Evolutionary conservation across 495 filamentous ascomycete genomes (phyloP).

Genomic region (Wilcoxina mikolae): DNA sequence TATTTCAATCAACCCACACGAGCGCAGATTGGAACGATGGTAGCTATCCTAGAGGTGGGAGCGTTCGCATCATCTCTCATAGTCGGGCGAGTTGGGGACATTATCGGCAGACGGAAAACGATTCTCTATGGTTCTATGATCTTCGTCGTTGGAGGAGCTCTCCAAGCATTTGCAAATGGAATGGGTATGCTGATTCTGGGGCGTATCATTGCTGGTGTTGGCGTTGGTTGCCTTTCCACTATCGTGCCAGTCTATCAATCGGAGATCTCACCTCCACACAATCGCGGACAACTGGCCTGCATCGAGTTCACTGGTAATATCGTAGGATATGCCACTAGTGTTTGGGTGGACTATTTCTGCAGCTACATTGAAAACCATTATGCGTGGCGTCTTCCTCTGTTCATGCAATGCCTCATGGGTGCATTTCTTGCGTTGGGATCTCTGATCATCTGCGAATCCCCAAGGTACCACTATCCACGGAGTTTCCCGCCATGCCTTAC

Average conservation of each 20-base stretch:
- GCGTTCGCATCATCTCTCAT: conserved; percentile 78
- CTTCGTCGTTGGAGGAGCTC: conserved; percentile 76
- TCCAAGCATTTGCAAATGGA: conserved; percentile 66
- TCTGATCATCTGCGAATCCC: conserved; percentile 88
- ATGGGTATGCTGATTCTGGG: conserved; percentile 45
- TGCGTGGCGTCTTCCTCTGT: conserved; percentile 79
- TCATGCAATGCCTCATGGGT: conserved; percentile 94
- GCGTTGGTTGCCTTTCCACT: conserved; percentile 85
- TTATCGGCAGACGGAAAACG: conserved; percentile 76
- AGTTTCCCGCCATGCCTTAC: no score
- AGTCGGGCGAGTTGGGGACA: conserved; percentile 81
- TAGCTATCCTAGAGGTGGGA: conserved; percentile 87
- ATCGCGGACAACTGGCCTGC: conserved; percentile 85
- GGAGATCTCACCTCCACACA: conserved; percentile 93
- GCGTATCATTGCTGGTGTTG: conserved; percentile 79
- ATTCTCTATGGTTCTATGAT: conserved; percentile 88
- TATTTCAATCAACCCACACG: conserved; percentile 80
- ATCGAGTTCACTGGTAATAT: conserved; percentile 98
- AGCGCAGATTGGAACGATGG: conserved; percentile 85
- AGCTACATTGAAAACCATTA: conserved; percentile 71
- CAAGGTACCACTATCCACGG: conserved; percentile 50
- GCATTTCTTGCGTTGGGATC: conserved; percentile 68
- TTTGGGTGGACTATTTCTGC: conserved; percentile 98
- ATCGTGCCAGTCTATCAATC: conserved; percentile 98
- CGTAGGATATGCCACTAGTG: conserved; percentile 81